A percentile compares a stretch with the other conserved stretches of the same genome.
Evolutionary conservation across 371 early-diverging fungal species (phyloP).

Genomic region (Fennellomyces sp.): DNA sequence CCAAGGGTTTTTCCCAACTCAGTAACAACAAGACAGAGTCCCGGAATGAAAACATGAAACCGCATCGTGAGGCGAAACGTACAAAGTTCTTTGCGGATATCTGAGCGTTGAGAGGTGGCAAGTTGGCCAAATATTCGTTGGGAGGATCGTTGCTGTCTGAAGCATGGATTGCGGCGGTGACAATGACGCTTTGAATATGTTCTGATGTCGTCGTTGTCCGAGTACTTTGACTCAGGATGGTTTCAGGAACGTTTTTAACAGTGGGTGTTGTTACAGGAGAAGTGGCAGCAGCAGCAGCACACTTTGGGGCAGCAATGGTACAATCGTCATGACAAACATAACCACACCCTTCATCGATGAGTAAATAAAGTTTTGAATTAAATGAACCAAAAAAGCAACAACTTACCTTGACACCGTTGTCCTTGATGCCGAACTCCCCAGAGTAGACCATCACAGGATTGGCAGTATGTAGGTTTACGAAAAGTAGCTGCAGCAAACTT

Average conservation of each 20-base stretch:
- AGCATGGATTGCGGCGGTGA: conserved; percentile 47
- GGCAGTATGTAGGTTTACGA: background rate
- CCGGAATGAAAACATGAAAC: conserved; percentile 44
- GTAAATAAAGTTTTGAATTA: background rate
- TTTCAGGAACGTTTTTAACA: background rate
- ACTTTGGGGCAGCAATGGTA: conserved; percentile 3
- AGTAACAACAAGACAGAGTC: conserved; percentile 45
- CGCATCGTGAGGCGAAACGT: conserved; percentile 47
- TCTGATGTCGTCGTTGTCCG: conserved; percentile 14
- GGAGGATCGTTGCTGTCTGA: conserved; percentile 26
- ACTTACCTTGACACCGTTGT: background rate
- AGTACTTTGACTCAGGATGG: background rate
- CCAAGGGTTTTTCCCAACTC: conserved; percentile 47
- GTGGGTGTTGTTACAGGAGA: background rate
- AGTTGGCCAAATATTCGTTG: conserved; percentile 35
- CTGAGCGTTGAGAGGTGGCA: conserved; percentile 44
- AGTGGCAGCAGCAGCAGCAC: background rate
- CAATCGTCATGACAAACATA: background rate
- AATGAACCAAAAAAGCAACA: too few relatives aligned
- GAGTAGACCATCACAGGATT: conserved; percentile 2
- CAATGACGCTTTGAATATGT: conserved; percentile 33
- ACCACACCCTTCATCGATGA: conserved; percentile 1
- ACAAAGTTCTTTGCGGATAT: conserved; percentile 48
- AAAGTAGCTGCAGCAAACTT: background rate
- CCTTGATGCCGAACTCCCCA: conserved; percentile 1